Evolutionary conservation across 805 yeast species (phyloP), one percentile per base, ranked within the genome.

Genomic region (Scheffersomyces ergatensis): DNA sequence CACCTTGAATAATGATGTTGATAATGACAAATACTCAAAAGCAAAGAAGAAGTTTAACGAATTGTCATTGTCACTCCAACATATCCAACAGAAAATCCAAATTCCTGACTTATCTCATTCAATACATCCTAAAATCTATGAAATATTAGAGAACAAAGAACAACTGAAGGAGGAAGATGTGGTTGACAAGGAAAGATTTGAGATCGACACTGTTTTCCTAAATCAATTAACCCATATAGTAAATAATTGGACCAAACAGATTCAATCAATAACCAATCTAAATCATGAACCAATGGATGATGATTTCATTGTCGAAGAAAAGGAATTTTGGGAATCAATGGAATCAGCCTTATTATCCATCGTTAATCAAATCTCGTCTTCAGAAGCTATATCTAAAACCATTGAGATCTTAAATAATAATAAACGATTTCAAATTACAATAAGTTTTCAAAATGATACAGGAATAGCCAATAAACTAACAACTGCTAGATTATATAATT

Each of bases 351-450:
- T 90, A 33, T 42, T 50, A 2, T 64, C 80, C 1, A 70, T 86
- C 0, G 76, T 77, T 39, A 66, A 68, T 1, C 96, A 89, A 54
- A 59, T 86, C 1, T 5, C 17, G 3, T 58, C 70, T 3, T 65
- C 77, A 1, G 69, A 72, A 0, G 82, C 78, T 26, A 77, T 88
- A 1, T 63, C 60, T 16, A 57, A 76, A 7, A 79, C 93, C 0
- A 60, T 89, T 12, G 78, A 76, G 1, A 65, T 85, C 0, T 66
- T 90, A 40, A 77, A 78, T 44, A 64, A 73, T 13, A 89, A 89
- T 2, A 89, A 86, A 49, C 70, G 97, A 47, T 86, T 82, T 54
- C 95, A 86, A 55, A 82, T 88, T 1, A 82, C 90, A 0, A 76
- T 80, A n/a, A 74, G 84, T 26, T 83, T 86, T 51, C 65, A 77